Base-by-base conservation (phyloP, 2,329 filamentous ascomycete species). In the Esteya vermicola region DNA sequence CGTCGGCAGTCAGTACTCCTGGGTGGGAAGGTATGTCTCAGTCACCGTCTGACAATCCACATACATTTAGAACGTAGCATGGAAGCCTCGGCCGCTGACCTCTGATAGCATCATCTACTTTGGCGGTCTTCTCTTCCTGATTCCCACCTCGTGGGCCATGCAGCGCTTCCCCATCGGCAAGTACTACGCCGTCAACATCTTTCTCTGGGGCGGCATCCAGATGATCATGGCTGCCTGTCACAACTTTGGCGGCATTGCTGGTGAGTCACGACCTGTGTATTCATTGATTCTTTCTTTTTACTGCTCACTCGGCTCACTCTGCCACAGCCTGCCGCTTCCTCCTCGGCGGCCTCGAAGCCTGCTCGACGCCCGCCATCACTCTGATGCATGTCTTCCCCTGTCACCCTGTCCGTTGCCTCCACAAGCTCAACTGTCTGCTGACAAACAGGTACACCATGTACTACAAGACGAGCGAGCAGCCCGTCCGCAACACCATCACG, bases 341-440 rank as follows among this genome's bases (percentile, higher is more conserved):
- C 46, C 59, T 78, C 2, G 75, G 75, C 26, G 64, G 73, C 38
- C 77, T 77, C 43, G 74, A 71, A 51, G 70, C 73, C 4, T 70
- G 70, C 3, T 70, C 77, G 40, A 68, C 66, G 2, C 75, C 75
- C 1, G 73, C 67, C 1, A 54, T 78, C 41, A 72, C 77, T 59
- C 61, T 78, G 38, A 70, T 78, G 31, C 20, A 20, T 5, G 31
- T 33, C n/a, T 20, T 19, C 13, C 6, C 16, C 8, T 33, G 9
- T 9, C n/a, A n/a, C n/a, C n/a, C n/a, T n/a, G n/a, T n/a, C n/a
- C n/a, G n/a, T n/a, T n/a, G n/a, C n/a, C n/a, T n/a, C n/a, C n/a
- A n/a, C n/a, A n/a, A n/a, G n/a, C 8, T 33, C 6, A 7, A 20
- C 6, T 19, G 8, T 18, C 4, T 19, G 31, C 31, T 33, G n/a